Conservation (phyloP, 768 basidiomycete genomes). For the Lentinus tigrinus region DNA sequence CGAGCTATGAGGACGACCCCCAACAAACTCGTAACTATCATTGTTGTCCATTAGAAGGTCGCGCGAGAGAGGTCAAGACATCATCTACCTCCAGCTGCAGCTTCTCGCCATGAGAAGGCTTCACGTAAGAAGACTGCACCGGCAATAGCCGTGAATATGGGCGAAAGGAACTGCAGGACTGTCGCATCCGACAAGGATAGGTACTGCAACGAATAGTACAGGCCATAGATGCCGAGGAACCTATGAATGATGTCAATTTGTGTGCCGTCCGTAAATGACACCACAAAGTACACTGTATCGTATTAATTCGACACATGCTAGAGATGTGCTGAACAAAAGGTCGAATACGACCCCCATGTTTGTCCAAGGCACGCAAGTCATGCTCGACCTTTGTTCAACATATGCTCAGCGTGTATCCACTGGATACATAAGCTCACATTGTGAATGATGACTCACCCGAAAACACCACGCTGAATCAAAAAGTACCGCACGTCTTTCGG, state of each 20-base stretch:
- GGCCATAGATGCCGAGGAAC: conserved; percentile 69
- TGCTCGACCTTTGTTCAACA: no score
- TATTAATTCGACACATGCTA: no score
- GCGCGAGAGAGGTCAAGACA: background rate
- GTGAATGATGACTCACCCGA: conserved; percentile 45
- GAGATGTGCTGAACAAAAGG: no score
- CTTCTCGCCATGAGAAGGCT: conserved; percentile 50
- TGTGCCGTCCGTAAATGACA: no score
- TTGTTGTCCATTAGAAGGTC: background rate
- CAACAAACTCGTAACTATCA: conserved; percentile 57
- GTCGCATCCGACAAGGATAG: conserved; percentile 78
- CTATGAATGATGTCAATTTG: conserved; percentile 33
- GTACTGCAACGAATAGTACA: conserved; percentile 73
- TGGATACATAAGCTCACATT: no score
- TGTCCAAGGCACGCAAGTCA: no score
- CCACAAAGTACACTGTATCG: no score
- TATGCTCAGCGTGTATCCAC: no score
- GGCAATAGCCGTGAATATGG: conserved; percentile 60
- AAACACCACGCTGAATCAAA: conserved; percentile 56
- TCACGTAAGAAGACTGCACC: conserved; percentile 67
- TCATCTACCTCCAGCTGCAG: conserved; percentile 46
- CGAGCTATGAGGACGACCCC: conserved; percentile 84
- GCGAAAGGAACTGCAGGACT: conserved; percentile 73
- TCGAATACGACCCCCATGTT: no score
- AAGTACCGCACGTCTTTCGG: conserved; percentile 66